Percentiles rank a stretch among this genome's conserved stretches.
phyloP scores from a whole-genome alignment of 2,329 filamentous ascomycete species.

The Fusarium pseudonygamai region DNA sequence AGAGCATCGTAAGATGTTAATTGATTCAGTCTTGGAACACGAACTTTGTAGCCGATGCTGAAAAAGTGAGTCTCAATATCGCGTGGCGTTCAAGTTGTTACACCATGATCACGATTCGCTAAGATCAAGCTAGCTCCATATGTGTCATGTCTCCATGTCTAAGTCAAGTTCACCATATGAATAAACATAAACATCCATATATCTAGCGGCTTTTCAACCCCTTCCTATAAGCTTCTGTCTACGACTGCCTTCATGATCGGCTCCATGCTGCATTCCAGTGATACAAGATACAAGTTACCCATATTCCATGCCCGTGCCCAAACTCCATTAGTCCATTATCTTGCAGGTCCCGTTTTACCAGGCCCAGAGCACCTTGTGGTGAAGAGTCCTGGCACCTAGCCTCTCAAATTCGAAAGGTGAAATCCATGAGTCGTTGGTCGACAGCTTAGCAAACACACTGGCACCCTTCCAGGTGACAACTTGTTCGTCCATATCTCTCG shows the following conservation, averaged over 20 bases:
- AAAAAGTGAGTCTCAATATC: background rate
- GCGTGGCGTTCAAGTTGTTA: background rate
- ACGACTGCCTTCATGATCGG: background rate
- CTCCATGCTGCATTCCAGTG: slow-evolving; percentile 10
- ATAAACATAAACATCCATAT: slow-evolving; percentile 2
- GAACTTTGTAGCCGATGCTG: background rate
- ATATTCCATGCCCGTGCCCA: slow-evolving; percentile 39
- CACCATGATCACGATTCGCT: slow-evolving; percentile 1
- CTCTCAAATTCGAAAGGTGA: slow-evolving; percentile 87
- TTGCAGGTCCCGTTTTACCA: slow-evolving; percentile 52
- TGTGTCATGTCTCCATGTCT: background rate
- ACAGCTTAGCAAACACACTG: slow-evolving; percentile 92
- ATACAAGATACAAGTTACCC: slow-evolving; percentile 29
- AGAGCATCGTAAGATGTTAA: background rate
- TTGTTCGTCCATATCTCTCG: slow-evolving; percentile 93
- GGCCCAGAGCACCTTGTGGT: slow-evolving; percentile 79
- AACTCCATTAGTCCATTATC: slow-evolving; percentile 35
- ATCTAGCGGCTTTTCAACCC: slow-evolving; percentile 12
- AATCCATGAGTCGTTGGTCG: slow-evolving; percentile 96
- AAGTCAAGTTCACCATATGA: background rate
- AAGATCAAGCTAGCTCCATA: slow-evolving; percentile 2
- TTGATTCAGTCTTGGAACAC: background rate
- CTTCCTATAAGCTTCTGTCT: slow-evolving; percentile 3
- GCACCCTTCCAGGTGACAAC: slow-evolving; percentile 99
- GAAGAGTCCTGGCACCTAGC: slow-evolving; percentile 81